Evolutionary conservation across 805 yeast species (phyloP).

Genomic region (Allodekkera sacchari): DNA sequence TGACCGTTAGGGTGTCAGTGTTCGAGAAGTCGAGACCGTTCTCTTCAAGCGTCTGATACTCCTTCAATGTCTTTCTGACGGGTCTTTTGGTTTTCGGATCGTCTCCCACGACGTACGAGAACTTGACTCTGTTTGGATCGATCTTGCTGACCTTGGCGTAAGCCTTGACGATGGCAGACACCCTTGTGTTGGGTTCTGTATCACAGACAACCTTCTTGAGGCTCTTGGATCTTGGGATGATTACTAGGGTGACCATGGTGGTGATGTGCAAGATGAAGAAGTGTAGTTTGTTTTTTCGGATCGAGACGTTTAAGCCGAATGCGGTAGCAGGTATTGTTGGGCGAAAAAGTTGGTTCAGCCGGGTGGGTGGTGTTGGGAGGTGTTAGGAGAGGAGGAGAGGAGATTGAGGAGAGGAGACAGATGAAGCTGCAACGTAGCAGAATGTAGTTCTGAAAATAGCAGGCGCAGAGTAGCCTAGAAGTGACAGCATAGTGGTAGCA

Average conservation of each 20-base stretch:
- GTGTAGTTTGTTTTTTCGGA: too few species aligned
- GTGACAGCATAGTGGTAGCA: too few species aligned
- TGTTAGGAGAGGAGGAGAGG: background rate
- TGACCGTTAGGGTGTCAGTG: conserved; percentile 34
- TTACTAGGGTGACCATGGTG: conserved; percentile 37
- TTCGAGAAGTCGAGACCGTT: conserved; percentile 30
- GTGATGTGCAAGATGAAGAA: background rate
- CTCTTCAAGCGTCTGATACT: conserved; percentile 35
- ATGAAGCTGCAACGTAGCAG: background rate
- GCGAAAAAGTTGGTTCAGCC: too few species aligned
- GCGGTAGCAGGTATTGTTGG: too few species aligned
- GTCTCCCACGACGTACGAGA: conserved; percentile 32
- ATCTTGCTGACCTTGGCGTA: conserved; percentile 31
- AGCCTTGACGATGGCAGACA: conserved; percentile 30
- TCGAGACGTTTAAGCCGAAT: too few species aligned
- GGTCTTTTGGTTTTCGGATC: conserved; percentile 21
- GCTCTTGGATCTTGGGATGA: conserved; percentile 54
- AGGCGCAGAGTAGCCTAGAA: too few species aligned
- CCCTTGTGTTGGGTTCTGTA: conserved; percentile 27
- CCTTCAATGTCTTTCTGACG: conserved; percentile 36
- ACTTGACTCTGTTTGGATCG: conserved; percentile 45
- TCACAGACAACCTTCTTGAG: conserved; percentile 40
- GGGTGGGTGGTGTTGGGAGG: background rate
- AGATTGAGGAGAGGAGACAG: background rate
- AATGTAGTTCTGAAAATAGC: too few species aligned